phyloP scores from a whole-genome alignment of 345 rosid species.

The Abelmoschus esculentus region DNA sequence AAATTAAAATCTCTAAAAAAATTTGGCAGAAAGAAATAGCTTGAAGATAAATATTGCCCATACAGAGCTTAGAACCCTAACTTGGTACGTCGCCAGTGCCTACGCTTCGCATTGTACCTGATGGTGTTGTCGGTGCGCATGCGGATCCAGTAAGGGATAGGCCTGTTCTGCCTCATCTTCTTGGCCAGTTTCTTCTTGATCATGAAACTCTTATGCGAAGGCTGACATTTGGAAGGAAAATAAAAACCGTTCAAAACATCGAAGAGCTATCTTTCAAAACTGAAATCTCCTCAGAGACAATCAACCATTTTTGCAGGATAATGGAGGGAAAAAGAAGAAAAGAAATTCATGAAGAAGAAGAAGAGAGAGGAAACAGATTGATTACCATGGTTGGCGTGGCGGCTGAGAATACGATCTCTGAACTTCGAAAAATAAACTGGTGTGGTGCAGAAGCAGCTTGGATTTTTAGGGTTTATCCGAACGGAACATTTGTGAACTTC shows the following conservation, averaged over 20 bases:
- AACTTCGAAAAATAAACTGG: neutral
- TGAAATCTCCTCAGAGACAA: neutral
- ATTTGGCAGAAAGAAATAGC: neutral
- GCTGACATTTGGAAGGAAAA: slow-evolving; percentile 28
- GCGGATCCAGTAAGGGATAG: slow-evolving; percentile 71
- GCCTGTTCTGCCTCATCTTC: slow-evolving; percentile 80
- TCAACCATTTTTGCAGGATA: neutral
- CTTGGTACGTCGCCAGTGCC: slow-evolving; percentile 72
- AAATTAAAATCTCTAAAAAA: neutral
- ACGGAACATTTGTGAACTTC: neutral
- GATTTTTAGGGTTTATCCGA: neutral
- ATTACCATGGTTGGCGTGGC: neutral
- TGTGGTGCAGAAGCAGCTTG: neutral
- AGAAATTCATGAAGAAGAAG: neutral
- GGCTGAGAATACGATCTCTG: neutral
- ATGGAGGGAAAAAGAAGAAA: neutral
- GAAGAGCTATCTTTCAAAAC: neutral
- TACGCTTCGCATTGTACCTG: slow-evolving; percentile 60
- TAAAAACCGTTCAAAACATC: neutral
- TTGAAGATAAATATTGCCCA: neutral
- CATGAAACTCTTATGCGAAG: slow-evolving; percentile 84
- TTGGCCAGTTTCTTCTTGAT: slow-evolving; percentile 71
- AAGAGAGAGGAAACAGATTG: neutral
- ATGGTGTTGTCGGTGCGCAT: slow-evolving; percentile 63
- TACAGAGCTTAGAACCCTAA: slow-evolving; percentile 45